Base-by-base conservation (phyloP, 169 alveolate species). In the Eimeria zaria region DNA sequence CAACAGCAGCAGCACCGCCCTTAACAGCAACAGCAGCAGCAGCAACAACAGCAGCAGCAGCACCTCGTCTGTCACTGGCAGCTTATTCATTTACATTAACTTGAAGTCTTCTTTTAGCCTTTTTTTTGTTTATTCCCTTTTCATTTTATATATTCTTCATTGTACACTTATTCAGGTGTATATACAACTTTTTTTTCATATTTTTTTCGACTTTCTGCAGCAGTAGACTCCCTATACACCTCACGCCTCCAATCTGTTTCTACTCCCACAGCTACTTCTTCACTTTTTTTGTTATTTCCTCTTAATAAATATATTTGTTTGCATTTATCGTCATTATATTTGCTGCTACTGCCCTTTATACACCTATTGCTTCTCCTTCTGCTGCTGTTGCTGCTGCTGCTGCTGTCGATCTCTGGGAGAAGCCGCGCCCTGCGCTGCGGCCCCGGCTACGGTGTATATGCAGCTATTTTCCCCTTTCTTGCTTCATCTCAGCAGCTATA, bases 61-160 rank as follows among this genome's bases (percentile, higher is more conserved):
- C 83, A 73, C 83, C 83, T 16, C 83, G 55, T 69, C 83, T 73
- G 83, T 73, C 83, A 51, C 83, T 36, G 80, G 80, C 41, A 69
- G 83, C 83, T 9, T n/a, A n/a, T n/a, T n/a, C n/a, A n/a, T n/a
- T n/a, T n/a, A n/a, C n/a, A n/a, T n/a, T n/a, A n/a, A n/a, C n/a
- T n/a, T n/a, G n/a, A n/a, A n/a, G n/a, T 41, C 46, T 6, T 36
- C 53, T 36, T 41, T 73, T 20, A 33, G 11, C 33, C 2, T 73
- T 24, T 36, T 73, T 39, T 27, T 5, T 5, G 83, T 73, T 73
- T 16, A 20, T 36, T 18, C 53, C 8, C 51, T 12, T n/a, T 73
- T 73, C 39, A 16, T 39, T 14, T 33, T 30, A 8, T 5, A 36
- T 39, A 36, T 39, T 36, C 8, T 36, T 24, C 53, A 4, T 73